Evolutionary conservation across 2,329 filamentous ascomycete genomes (phyloP).

Genomic region (Seiridium cupressi): DNA sequence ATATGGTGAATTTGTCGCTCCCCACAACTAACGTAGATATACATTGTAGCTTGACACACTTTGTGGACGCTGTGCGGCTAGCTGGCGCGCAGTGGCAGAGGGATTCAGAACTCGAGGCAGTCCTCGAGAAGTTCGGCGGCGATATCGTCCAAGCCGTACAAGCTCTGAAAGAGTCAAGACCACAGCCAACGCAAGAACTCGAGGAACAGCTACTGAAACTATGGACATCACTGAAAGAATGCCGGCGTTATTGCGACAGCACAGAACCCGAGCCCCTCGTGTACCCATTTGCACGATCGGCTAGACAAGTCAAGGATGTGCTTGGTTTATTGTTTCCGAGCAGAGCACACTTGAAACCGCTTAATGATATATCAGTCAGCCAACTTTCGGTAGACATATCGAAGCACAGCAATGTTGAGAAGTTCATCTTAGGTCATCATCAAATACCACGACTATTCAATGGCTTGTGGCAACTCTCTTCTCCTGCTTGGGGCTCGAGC

Average conservation of each 20-base stretch:
- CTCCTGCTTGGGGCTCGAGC: conserved; percentile 26
- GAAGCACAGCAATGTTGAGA: conserved; percentile 12
- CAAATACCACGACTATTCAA: conserved; percentile 24
- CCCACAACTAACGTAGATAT: background rate
- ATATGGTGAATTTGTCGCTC: background rate
- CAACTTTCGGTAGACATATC: background rate
- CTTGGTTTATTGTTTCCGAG: conserved; percentile 22
- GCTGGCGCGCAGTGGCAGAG: conserved; percentile 19
- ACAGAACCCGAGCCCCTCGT: conserved; percentile 7
- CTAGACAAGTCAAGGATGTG: conserved; percentile 29
- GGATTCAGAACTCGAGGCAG: conserved; percentile 17
- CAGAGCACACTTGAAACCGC: background rate
- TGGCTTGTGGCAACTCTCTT: conserved; percentile 28
- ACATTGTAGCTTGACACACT: conserved; percentile 21
- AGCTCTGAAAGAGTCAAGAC: conserved; percentile 31
- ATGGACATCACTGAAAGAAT: conserved; percentile 16
- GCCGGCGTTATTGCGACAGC: conserved; percentile 20
- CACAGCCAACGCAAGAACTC: conserved; percentile 16
- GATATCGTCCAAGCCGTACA: conserved; percentile 36
- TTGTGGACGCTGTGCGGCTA: conserved; percentile 16
- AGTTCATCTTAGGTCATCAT: conserved; percentile 17
- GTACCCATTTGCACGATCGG: conserved; percentile 25
- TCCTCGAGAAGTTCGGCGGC: conserved; percentile 26
- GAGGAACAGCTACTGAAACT: conserved; percentile 16
- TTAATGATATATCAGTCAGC: background rate